A percentile compares a stretch with the other conserved stretches of the same genome.
phyloP scores from a whole-genome alignment of 345 rosid genomes.

The Aurinia saxatilis region DNA sequence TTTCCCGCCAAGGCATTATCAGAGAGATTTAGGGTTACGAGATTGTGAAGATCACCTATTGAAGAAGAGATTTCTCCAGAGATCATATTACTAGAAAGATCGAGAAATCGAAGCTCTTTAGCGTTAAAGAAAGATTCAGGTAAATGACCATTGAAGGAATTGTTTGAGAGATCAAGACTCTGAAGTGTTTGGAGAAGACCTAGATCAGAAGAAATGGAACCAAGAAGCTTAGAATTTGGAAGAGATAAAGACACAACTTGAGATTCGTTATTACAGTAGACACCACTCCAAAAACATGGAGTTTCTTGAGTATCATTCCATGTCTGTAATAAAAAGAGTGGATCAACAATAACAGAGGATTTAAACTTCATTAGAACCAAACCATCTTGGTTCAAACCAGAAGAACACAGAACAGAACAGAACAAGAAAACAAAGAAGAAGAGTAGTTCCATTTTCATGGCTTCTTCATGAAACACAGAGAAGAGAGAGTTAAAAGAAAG shows the following conservation, averaged over 20 bases:
- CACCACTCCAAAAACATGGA: conserved; percentile 84
- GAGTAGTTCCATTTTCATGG: conserved; percentile 22
- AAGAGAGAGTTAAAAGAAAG: conserved; percentile 20
- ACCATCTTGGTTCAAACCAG: conserved; percentile 50
- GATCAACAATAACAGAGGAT: conserved; percentile 56
- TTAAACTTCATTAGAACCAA: conserved; percentile 59
- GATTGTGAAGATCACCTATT: conserved; percentile 24
- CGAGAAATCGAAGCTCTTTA: conserved; percentile 6
- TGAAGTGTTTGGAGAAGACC: conserved; percentile 51
- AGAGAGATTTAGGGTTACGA: conserved; percentile 38
- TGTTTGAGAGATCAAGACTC: conserved; percentile 38
- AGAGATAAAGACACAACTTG: conserved; percentile 57
- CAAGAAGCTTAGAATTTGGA: conserved; percentile 56
- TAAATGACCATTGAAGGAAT: conserved; percentile 26
- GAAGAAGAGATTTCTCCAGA: conserved; percentile 15
- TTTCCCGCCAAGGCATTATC: conserved; percentile 72
- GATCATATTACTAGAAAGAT: conserved; percentile 25
- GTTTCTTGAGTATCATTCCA: conserved; percentile 51
- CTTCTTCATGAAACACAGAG: conserved; percentile 10
- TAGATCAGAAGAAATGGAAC: conserved; percentile 63
- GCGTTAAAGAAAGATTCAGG: conserved; percentile 21
- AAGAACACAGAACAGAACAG: conserved; percentile 31
- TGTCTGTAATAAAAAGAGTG: conserved; percentile 39
- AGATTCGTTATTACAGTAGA: conserved; percentile 37
- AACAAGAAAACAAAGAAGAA: conserved; percentile 1